These are phyloP conservation scores for Citrus australasica DNA, from an alignment of 345 rosid species.

Conservation along the genomic window DNA sequence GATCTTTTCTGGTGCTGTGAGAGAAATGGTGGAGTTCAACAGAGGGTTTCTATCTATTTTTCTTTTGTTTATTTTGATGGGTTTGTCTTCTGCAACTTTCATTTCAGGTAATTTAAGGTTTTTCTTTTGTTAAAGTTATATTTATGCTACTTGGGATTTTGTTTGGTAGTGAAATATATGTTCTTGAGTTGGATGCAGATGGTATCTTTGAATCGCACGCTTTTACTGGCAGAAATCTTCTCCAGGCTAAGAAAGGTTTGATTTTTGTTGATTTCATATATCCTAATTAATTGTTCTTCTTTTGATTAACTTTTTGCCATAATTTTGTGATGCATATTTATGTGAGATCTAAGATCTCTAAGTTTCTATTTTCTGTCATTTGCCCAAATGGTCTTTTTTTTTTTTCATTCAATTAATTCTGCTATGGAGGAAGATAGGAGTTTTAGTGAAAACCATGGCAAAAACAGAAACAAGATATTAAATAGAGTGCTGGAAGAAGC, in stretches of 20 bases:
- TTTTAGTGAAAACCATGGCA: no score
- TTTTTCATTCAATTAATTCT: neutral
- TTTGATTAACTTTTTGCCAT: neutral
- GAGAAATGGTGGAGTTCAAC: conserved; percentile 23
- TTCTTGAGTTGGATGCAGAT: conserved; percentile 36
- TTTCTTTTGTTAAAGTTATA: neutral
- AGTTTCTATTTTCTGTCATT: neutral
- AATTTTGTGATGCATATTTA: neutral
- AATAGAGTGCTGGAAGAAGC: neutral
- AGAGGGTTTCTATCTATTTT: conserved; percentile 16
- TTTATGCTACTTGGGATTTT: neutral
- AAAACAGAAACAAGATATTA: neutral
- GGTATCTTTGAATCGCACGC: conserved; percentile 36
- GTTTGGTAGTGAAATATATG: neutral
- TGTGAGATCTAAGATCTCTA: conserved; percentile 3
- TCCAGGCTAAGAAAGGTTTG: conserved; percentile 63
- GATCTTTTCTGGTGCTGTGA: neutral
- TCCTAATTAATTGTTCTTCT: neutral
- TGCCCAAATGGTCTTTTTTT: neutral
- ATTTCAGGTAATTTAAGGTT: conserved; percentile 35
- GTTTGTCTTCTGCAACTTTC: conserved; percentile 31
- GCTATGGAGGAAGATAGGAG: neutral
- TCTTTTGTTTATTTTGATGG: conserved; percentile 24
- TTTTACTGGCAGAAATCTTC: conserved; percentile 52
- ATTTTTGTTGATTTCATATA: neutral